Percentiles rank a stretch among this genome's conserved stretches.
Conservation (phyloP, 495 filamentous ascomycete genomes). For the Neurospora sp. region DNA sequence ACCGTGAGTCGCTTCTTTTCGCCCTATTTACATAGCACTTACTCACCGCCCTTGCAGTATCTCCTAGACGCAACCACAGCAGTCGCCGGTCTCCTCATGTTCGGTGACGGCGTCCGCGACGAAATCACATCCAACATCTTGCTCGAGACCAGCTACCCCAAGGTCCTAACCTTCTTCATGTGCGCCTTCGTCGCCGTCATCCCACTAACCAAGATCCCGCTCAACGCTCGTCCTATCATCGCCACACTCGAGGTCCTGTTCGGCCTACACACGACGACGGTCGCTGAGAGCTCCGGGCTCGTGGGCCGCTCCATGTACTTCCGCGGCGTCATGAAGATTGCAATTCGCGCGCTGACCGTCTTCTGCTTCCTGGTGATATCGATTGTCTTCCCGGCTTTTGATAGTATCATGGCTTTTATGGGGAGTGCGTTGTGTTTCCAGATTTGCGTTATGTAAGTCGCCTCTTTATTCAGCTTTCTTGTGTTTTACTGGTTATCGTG, state of each 20-base stretch:
- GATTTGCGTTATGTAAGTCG: constrained; percentile 71
- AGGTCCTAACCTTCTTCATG: constrained; percentile 63
- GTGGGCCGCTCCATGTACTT: constrained; percentile 47
- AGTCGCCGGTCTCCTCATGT: constrained; percentile 82
- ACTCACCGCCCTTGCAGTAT: constrained; percentile 40
- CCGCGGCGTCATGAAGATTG: constrained; percentile 48
- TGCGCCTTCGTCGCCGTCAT: constrained; percentile 83
- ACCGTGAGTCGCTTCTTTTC: constrained; percentile 48
- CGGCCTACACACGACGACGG: constrained; percentile 53
- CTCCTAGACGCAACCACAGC: constrained; percentile 72
- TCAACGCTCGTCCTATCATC: constrained; percentile 84
- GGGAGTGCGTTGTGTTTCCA: constrained; percentile 87
- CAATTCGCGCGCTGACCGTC: constrained; percentile 47
- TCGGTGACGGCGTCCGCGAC: constrained; percentile 72
- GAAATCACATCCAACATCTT: constrained; percentile 90
- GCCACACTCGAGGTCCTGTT: constrained; percentile 71
- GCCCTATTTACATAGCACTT: not conserved
- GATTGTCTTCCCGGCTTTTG: constrained; percentile 79
- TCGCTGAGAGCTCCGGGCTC: constrained; percentile 34
- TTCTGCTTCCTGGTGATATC: constrained; percentile 40
- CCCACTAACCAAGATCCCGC: constrained; percentile 84
- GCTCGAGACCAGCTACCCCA: constrained; percentile 60
- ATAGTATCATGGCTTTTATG: constrained; percentile 89
- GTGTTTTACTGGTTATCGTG: not conserved
- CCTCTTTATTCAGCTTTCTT: constrained; percentile 3